phyloP scores from a whole-genome alignment of 345 rosid species.

The Combretum micranthum region DNA sequence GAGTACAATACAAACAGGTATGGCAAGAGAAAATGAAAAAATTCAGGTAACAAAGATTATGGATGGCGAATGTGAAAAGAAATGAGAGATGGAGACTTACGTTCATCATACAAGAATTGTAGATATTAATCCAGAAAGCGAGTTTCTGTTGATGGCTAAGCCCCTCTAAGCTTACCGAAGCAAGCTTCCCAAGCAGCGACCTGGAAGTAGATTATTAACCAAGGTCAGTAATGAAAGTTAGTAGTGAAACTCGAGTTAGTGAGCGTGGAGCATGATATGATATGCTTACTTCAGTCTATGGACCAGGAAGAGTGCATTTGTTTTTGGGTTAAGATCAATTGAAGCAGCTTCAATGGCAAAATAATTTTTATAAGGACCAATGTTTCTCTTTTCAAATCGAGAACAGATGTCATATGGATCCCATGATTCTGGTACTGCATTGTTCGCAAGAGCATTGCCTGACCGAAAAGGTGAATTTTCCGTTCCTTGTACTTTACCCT shows the following conservation, averaged over 20 bases:
- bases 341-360: conserved; percentile 47
- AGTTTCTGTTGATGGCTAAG: conserved; percentile 90
- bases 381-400: conserved; percentile 33
- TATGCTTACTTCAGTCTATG: conserved; percentile 66
- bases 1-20: too few species aligned
- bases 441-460: conserved; percentile 9
- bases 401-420: conserved; percentile 57
- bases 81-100: conserved; percentile 32
- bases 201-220: conserved; percentile 29
- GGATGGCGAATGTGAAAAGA: background rate
- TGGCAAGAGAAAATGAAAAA: too few species aligned
- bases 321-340: conserved; percentile 48
- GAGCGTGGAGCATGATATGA: background rate
- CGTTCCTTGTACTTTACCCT: conserved; percentile 30
- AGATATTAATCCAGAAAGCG: conserved; percentile 93
- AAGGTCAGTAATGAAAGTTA: conserved; percentile 7
- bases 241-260: background rate
- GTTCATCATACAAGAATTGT: conserved; percentile 81
- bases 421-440: conserved; percentile 17
- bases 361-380: conserved; percentile 60
- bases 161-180: conserved; percentile 50
- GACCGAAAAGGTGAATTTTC: conserved; percentile 6
- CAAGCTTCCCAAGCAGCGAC: conserved; percentile 66
- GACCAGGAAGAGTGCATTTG: conserved; percentile 49
- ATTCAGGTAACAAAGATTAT: too few species aligned